These are phyloP conservation scores for Penicillium herquei DNA, from an alignment of 495 filamentous ascomycete species.

Conservation along the genomic window DNA sequence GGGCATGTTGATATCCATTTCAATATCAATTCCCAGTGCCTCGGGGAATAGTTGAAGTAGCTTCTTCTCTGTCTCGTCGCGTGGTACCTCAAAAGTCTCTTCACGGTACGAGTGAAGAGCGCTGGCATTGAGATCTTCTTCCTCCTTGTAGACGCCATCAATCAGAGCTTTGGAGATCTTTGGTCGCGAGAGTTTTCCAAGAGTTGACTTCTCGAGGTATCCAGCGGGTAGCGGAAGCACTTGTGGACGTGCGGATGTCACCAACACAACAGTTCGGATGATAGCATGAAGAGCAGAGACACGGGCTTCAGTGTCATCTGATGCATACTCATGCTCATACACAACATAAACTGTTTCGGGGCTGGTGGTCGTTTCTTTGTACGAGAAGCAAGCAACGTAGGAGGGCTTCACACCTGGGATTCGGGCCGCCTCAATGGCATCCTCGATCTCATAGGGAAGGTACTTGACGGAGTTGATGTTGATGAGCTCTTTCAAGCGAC, in stretches of 20 bases:
- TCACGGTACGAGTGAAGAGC: slow-evolving; percentile 13
- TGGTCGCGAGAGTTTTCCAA: slow-evolving; percentile 50
- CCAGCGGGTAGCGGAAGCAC: slow-evolving; percentile 14
- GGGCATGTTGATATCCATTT: slow-evolving; percentile 21
- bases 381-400: slow-evolving; percentile 30
- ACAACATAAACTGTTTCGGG: slow-evolving; percentile 40
- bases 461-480: slow-evolving; percentile 55
- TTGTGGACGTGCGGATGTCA: slow-evolving; percentile 10
- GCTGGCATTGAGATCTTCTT: slow-evolving; percentile 23
- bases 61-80: slow-evolving; percentile 10
- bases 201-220: slow-evolving; percentile 21
- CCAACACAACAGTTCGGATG: slow-evolving; percentile 9
- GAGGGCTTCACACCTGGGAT: slow-evolving; percentile 28
- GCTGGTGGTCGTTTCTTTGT: slow-evolving; percentile 18
- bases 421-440: slow-evolving; percentile 30
- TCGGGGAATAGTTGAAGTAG: slow-evolving; percentile 19
- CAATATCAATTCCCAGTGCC: slow-evolving; percentile 13
- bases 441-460: slow-evolving; percentile 36
- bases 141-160: slow-evolving; percentile 3
- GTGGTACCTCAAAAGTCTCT: background rate
- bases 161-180: slow-evolving; percentile 28
- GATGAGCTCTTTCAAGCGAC: slow-evolving; percentile 55
- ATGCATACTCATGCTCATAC: slow-evolving; percentile 23
- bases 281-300: slow-evolving; percentile 10
- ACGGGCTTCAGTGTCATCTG: slow-evolving; percentile 9